phyloP scores from a whole-genome alignment of 2,329 filamentous ascomycete species.

The Chaetomium sp. region DNA sequence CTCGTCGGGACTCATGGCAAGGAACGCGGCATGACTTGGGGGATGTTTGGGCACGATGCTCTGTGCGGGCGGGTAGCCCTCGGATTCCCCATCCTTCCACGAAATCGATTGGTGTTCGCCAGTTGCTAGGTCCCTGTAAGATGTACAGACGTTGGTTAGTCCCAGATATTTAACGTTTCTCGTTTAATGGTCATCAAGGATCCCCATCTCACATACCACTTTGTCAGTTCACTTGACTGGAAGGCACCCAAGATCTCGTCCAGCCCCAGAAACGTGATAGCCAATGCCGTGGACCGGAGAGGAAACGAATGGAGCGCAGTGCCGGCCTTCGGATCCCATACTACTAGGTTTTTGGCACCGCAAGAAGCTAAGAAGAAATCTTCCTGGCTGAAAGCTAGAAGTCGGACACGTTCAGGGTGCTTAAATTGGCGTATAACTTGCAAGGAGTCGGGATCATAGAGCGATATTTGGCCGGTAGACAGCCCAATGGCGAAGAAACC shows the following conservation, averaged over 20 bases:
- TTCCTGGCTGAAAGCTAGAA: conserved; percentile 24
- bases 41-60: conserved; percentile 1
- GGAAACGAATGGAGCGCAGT: conserved; percentile 16
- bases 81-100: not conserved
- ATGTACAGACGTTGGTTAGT: not conserved
- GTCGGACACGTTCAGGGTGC: conserved; percentile 24
- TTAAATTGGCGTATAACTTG: conserved; percentile 18
- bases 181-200: not conserved
- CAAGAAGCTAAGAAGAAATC: conserved; percentile 24
- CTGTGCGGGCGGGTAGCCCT: not conserved
- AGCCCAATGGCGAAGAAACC: conserved; percentile 28
- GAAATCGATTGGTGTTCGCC: conserved; percentile 12
- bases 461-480: conserved; percentile 25
- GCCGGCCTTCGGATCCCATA: conserved; percentile 22
- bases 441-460: conserved; percentile 25
- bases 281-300: conserved; percentile 13
- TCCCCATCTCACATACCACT: conserved; percentile 13
- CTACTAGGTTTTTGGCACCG: conserved; percentile 14
- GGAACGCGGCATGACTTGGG: conserved; percentile 14
- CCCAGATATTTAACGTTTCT: not conserved
- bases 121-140: conserved; percentile 10
- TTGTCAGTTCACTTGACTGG: conserved; percentile 17
- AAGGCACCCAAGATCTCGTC: conserved; percentile 18
- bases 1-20: conserved; percentile 5
- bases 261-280: conserved; percentile 14